phyloP scores from a whole-genome alignment of 306 rosid species.

The Casuarina equisetifolia region DNA sequence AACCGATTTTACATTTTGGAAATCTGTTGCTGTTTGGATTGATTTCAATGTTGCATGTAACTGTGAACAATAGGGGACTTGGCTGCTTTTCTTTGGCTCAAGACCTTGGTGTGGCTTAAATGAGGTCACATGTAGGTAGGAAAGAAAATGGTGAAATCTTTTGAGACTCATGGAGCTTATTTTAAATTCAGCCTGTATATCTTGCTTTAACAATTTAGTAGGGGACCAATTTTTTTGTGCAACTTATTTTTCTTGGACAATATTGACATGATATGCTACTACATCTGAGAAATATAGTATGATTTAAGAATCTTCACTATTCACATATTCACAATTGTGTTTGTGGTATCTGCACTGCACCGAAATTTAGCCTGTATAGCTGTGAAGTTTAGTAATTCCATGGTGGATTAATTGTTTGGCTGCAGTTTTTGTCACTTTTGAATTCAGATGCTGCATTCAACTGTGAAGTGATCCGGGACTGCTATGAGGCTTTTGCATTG shows the following conservation, averaged over 20 bases:
- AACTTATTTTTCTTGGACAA: not conserved
- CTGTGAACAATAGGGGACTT: not conserved
- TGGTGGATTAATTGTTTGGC: slow-evolving; percentile 16
- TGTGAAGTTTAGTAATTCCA: not conserved
- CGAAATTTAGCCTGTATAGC: not conserved
- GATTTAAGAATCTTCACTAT: not conserved
- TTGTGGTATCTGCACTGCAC: not conserved
- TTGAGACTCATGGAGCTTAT: not conserved
- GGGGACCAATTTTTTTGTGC: too few species aligned
- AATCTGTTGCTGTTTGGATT: not conserved
- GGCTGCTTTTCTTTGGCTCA: not conserved
- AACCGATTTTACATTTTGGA: not conserved
- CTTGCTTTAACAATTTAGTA: too few species aligned
- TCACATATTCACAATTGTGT: not conserved
- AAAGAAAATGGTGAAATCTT: not conserved
- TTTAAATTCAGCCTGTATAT: not conserved
- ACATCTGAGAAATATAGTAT: not conserved
- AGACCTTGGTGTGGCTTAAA: not conserved
- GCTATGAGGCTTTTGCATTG: slow-evolving; percentile 97
- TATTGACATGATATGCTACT: slow-evolving; percentile 1
- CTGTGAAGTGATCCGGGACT: slow-evolving; percentile 90
- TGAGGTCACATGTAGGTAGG: not conserved
- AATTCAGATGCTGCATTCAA: slow-evolving; percentile 90
- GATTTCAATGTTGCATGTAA: not conserved
- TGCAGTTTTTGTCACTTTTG: slow-evolving; percentile 88